Evolutionary conservation across 108 stramenopile genomes (phyloP).

Genomic region (Nitzschia inconspicua): DNA sequence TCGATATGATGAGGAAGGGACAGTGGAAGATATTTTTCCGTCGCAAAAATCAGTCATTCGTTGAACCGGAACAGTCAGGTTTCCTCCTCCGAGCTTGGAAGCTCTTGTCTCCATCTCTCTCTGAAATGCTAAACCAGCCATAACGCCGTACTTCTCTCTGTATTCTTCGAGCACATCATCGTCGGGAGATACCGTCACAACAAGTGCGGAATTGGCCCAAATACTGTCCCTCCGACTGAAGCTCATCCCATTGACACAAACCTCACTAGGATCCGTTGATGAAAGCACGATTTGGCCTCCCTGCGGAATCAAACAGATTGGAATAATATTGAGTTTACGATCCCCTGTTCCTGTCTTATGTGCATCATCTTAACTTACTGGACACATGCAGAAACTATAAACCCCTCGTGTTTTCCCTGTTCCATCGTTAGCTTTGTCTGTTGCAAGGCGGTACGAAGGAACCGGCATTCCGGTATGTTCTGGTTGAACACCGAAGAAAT

Average conservation of each 20-base stretch:
- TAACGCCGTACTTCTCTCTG: slow-evolving; percentile 50
- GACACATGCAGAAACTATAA: slow-evolving; percentile 64
- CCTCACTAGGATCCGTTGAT: slow-evolving; percentile 73
- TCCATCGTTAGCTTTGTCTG: slow-evolving; percentile 78
- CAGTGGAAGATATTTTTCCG: slow-evolving; percentile 42
- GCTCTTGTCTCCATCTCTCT: slow-evolving; percentile 86
- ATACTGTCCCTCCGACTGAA: slow-evolving; percentile 82
- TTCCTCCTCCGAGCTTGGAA: slow-evolving; percentile 70
- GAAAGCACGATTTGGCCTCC: slow-evolving; percentile 94
- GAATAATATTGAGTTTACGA: too few species aligned
- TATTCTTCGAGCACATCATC: slow-evolving; percentile 78
- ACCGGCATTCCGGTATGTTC: slow-evolving; percentile 71
- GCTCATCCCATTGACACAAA: slow-evolving; percentile 96
- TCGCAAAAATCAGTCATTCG: slow-evolving; percentile 85
- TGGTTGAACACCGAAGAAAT: slow-evolving; percentile 36
- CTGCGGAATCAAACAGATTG: slow-evolving; percentile 17
- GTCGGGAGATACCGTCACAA: slow-evolving; percentile 80
- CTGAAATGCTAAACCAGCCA: slow-evolving; percentile 81
- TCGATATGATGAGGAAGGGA: slow-evolving; percentile 88
- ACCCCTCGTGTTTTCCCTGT: slow-evolving; percentile 44
- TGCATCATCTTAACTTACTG: too few species aligned
- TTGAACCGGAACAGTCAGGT: slow-evolving; percentile 89
- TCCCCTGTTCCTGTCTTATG: too few species aligned
- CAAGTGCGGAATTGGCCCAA: slow-evolving; percentile 94
- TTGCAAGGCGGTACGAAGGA: slow-evolving; percentile 87